Evolutionary conservation across 176 grass and related monocot genomes (phyloP), one percentile per base, ranked within the genome.

Genomic region (Oryza longistaminata): DNA sequence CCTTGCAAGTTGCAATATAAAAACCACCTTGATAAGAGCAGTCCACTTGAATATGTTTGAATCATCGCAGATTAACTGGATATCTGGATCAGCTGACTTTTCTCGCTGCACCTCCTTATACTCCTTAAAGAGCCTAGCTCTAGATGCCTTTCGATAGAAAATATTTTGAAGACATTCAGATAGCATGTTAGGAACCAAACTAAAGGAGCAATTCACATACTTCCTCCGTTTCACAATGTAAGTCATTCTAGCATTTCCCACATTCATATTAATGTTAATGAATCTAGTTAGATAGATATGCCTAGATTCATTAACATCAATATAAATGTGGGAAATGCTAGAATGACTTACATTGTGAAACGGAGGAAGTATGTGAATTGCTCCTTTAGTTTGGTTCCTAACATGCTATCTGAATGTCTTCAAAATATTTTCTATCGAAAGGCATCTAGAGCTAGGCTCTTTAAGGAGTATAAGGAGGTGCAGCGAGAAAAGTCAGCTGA

Each of bases 21-120:
- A 80, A 78, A 4, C 3, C 55, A 94, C 93, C 93, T 96, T 99
- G 35, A 98, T 92, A 62, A 95, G 86, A 91, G 96, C 93, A 84
- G 91, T 98, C 96, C 96, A 98, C 74, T 98, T 98, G 88, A 95
- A 98, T 83, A 98, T 98, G 71, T 96, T 98, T 35, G 91, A 89
- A 90, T 98, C 96, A 53, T 95, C 96, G 79, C 96, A 98, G 9
- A 93, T 87, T 85, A 98, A 89, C 71, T 95, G 93, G 83, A 98
- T 98, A 94, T 98, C 96, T 34, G 96, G 96, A 62, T 98, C 93
- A 27, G 88, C 93, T 67, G 88, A 84, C 86, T 95, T 98, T 84
- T 98, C 96, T 84, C 93, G 75, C 75, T 95, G 96, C 50, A 98
- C 90, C 76, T 98, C 96, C 84, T 95, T 98, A 42, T 92, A 95